Evolutionary conservation across 352 stramenopile genomes (phyloP).

Genomic region (Phytopythium delawarense): DNA sequence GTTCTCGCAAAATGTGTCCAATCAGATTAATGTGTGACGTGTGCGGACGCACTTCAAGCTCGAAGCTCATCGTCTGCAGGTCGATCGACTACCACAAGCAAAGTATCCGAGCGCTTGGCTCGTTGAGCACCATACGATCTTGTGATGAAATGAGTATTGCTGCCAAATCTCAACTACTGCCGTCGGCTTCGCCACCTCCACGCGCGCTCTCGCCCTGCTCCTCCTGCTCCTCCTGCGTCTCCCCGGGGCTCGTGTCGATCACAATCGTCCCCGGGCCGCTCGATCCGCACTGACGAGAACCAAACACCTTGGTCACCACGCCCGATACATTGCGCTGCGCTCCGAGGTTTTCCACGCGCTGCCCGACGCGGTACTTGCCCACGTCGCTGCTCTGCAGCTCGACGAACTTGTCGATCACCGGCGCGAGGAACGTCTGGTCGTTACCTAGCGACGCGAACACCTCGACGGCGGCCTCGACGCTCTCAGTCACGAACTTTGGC

Average conservation of each 20-base stretch:
- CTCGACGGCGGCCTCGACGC: slow-evolving; percentile 51
- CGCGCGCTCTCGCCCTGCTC: no score
- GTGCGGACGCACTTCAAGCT: no score
- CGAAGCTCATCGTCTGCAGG: no score
- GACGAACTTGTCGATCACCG: slow-evolving; percentile 52
- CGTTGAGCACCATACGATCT: no score
- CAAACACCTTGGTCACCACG: slow-evolving; percentile 66
- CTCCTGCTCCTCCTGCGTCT: neutral
- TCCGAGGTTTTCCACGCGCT: slow-evolving; percentile 47
- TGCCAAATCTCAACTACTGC: no score
- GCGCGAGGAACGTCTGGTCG: slow-evolving; percentile 39
- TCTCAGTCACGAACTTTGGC: slow-evolving; percentile 77
- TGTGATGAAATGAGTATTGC: no score
- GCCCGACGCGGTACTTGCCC: slow-evolving; percentile 66
- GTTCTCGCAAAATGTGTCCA: no score
- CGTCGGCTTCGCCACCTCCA: no score
- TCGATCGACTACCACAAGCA: no score
- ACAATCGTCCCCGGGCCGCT: slow-evolving; percentile 65
- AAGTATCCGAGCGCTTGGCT: no score
- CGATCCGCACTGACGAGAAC: slow-evolving; percentile 61
- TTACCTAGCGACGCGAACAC: slow-evolving; percentile 46
- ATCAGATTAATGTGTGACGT: no score
- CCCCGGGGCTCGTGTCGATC: slow-evolving; percentile 49
- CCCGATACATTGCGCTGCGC: slow-evolving; percentile 50
- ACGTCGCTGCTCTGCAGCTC: slow-evolving; percentile 79